Evolutionary conservation across 495 filamentous ascomycete species (phyloP), one percentile per base, ranked within the genome.

Genomic region (Tuber borchii): DNA sequence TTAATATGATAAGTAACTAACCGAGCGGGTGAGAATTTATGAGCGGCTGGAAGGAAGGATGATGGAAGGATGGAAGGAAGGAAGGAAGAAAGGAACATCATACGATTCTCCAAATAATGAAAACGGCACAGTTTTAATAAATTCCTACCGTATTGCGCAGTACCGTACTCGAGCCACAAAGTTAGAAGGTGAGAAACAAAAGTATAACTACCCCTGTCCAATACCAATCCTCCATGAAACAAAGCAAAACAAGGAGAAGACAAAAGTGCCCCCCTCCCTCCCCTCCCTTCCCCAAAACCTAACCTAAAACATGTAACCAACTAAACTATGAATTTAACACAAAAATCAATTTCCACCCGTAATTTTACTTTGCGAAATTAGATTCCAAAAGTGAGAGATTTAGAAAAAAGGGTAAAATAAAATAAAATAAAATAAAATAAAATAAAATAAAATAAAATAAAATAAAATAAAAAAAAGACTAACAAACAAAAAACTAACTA

Each of bases 1-100:
- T n/a, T n/a, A n/a, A n/a, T n/a, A n/a, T n/a, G n/a, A 6, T 5
- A 40, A 6, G 8, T 56, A 26, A 31, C n/a, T 65, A 31, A 65
- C 56, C 56, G 56, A 65, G 56, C 56, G 56, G 56, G 56, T 65
- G 56, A 65, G n/a, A 65, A 31, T 65, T 65, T 65, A 17, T 65
- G 56, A 65, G 14, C 56, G 56, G 56, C n/a, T 8, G 17, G n/a
- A 16, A 9, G 51, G 2, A 31, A 61, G 10, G 14, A 61, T 4
- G 39, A 40, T 5, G 39, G 39, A 40, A 40, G 39, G 39, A 40
- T 5, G 39, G 39, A 40, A 40, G 22, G 10, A 26, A 10, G 9
- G n/a, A n/a, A 51, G 8, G 9, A 6, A 10, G n/a, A 5, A 10
- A 14, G n/a, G 12, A 37, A 37, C 34, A 56, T 56, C 51, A 56